phyloP scores from a whole-genome alignment of 1,284 basidiomycete species.

The Cryptococcus deneoformans region DNA sequence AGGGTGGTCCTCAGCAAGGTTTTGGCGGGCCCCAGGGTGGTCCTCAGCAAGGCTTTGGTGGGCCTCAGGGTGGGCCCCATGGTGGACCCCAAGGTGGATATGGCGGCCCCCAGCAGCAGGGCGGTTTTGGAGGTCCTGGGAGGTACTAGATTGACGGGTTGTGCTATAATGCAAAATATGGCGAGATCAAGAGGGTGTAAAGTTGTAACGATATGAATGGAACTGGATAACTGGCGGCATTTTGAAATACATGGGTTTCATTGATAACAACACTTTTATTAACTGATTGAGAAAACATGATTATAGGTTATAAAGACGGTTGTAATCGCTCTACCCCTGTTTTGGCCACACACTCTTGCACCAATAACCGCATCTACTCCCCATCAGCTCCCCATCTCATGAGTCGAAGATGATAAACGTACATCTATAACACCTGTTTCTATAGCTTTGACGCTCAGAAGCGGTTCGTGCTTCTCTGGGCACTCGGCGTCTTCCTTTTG shows the following conservation, averaged over 20 bases:
- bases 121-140: too few relatives aligned
- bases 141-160: too few relatives aligned
- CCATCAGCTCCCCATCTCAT: neutral
- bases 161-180: too few relatives aligned
- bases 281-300: too few relatives aligned
- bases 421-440: constrained; percentile 85
- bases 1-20: neutral
- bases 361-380: constrained; percentile 41
- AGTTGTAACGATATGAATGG: too few relatives aligned
- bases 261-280: too few relatives aligned
- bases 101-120: too few relatives aligned
- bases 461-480: constrained; percentile 32
- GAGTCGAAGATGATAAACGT: constrained; percentile 30
- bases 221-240: too few relatives aligned
- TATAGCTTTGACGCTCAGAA: constrained; percentile 66
- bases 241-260: too few relatives aligned
- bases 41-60: neutral
- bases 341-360: constrained; percentile 45
- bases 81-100: neutral
- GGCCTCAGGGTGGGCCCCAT: neutral
- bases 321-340: constrained; percentile 23
- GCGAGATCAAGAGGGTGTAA: too few relatives aligned
- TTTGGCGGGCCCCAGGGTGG: too few relatives aligned
- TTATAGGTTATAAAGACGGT: neutral
- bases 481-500: neutral